A percentile compares a stretch with the other conserved stretches of the same genome.
These are phyloP conservation scores for Aspergillus viridinutans DNA, from an alignment of 2,329 filamentous ascomycete species.

Conservation along the genomic window DNA sequence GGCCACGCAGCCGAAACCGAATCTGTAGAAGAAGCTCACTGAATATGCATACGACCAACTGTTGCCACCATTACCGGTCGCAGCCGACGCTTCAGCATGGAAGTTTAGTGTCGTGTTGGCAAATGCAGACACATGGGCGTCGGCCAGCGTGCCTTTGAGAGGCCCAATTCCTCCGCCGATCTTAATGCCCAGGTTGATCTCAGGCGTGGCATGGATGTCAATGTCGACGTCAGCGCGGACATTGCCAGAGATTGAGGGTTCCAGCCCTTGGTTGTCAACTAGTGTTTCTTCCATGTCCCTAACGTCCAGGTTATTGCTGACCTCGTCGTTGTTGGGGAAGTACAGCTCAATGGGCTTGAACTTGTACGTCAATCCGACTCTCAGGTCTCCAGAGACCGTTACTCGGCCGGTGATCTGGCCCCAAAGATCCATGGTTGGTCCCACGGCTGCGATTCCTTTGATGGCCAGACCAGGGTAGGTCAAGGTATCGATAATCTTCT, in stretches of 20 bases:
- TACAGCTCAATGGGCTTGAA: constrained; percentile 17
- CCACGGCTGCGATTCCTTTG: constrained; percentile 21
- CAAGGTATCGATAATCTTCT: constrained; percentile 18
- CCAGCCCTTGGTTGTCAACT: constrained; percentile 4
- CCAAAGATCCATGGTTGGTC: constrained; percentile 19
- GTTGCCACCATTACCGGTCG: background rate
- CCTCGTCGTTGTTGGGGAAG: constrained; percentile 13
- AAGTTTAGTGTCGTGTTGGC: background rate
- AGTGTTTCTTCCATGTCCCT: constrained; percentile 6
- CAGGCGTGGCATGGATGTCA: constrained; percentile 12
- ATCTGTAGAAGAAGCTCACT: background rate
- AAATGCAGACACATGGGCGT: background rate
- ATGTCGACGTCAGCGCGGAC: constrained; percentile 11
- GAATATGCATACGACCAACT: background rate
- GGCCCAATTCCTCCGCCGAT: constrained; percentile 1
- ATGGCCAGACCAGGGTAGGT: constrained; percentile 21
- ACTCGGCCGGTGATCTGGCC: constrained; percentile 15
- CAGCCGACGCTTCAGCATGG: background rate
- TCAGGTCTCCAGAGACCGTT: constrained; percentile 10
- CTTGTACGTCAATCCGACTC: constrained; percentile 8
- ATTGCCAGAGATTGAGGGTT: constrained; percentile 13
- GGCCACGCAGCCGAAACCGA: background rate
- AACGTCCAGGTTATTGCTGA: background rate
- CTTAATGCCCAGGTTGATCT: constrained; percentile 18
- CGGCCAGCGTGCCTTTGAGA: background rate